Conservation (phyloP, 441 rosid species). For the Omphalea diandra region DNA sequence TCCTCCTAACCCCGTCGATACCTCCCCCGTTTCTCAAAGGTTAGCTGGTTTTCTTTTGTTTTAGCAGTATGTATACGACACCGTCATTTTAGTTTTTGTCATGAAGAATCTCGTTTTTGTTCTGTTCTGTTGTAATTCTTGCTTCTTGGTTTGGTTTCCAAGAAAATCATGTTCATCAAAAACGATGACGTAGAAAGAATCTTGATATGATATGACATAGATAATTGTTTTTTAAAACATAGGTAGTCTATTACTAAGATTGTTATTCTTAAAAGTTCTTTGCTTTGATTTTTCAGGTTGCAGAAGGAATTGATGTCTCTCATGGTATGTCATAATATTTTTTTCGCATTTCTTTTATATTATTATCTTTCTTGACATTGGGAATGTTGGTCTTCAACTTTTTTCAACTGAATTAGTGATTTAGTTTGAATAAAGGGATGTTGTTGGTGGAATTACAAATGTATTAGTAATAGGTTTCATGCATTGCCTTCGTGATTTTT, state of each 20-base stretch:
- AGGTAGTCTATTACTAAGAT: neutral
- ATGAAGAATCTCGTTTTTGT: neutral
- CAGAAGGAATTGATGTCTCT: constrained; percentile 67
- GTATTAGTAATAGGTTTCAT: neutral
- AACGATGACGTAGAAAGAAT: neutral
- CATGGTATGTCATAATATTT: constrained; percentile 45
- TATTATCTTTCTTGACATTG: too few species aligned
- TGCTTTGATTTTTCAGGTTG: constrained; percentile 39
- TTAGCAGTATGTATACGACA: too few species aligned
- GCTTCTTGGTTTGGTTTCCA: constrained; percentile 16
- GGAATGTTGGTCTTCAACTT: neutral
- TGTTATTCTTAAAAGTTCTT: neutral
- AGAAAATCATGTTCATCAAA: neutral
- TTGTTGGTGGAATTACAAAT: neutral
- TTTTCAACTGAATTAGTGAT: neutral
- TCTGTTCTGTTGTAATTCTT: neutral
- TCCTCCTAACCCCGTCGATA: constrained; percentile 38
- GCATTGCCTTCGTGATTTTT: neutral
- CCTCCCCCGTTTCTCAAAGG: constrained; percentile 60
- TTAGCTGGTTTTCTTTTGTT: too few species aligned
- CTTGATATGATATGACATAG: neutral
- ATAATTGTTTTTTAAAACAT: neutral
- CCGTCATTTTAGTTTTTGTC: neutral
- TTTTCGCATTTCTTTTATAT: neutral
- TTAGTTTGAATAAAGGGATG: neutral